Percentiles rank a stretch among this genome's conserved stretches.
These are phyloP conservation scores for Backusella macrospora DNA, from an alignment of 192 early-diverging fungal genomes.

Conservation along the genomic window DNA sequence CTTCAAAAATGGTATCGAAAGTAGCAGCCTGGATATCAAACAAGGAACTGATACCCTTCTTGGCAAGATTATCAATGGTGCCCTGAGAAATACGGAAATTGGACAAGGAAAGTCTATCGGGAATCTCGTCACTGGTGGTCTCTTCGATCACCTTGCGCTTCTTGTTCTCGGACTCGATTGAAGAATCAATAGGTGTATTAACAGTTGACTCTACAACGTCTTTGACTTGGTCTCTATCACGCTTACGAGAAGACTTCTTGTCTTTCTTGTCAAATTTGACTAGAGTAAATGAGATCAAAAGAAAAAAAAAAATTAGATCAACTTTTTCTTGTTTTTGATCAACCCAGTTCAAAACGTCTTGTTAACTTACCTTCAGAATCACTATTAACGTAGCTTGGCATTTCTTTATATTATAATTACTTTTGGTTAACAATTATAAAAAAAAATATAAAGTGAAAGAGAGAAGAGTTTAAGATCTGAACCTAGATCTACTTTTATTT, in stretches of 20 bases:
- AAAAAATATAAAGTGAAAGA: neutral
- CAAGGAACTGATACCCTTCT: conserved; percentile 76
- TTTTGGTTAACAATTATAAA: neutral
- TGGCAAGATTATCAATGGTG: conserved; percentile 70
- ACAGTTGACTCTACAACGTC: conserved; percentile 30
- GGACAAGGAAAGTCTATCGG: conserved; percentile 58
- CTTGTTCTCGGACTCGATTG: conserved; percentile 43
- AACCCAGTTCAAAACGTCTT: neutral
- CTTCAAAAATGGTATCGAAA: conserved; percentile 69
- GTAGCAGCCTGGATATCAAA: conserved; percentile 97
- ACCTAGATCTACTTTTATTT: neutral
- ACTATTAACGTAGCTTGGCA: conserved; percentile 3
- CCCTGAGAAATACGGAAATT: conserved; percentile 66
- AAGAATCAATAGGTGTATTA: neutral
- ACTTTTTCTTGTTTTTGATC: neutral
- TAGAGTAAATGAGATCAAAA: conserved; percentile 7
- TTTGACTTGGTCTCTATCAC: conserved; percentile 49
- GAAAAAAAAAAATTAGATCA: neutral
- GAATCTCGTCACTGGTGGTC: conserved; percentile 48
- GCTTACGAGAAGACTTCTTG: conserved; percentile 38
- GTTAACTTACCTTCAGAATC: neutral
- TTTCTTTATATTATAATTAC: neutral
- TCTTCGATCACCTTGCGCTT: conserved; percentile 37
- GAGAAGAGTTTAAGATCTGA: neutral
- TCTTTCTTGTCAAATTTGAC: conserved; percentile 55